A percentile compares a stretch with the other conserved stretches of the same genome.
Conservation (phyloP, 169 alveolate species). For the Pseudocohnilembus persalinus region DNA sequence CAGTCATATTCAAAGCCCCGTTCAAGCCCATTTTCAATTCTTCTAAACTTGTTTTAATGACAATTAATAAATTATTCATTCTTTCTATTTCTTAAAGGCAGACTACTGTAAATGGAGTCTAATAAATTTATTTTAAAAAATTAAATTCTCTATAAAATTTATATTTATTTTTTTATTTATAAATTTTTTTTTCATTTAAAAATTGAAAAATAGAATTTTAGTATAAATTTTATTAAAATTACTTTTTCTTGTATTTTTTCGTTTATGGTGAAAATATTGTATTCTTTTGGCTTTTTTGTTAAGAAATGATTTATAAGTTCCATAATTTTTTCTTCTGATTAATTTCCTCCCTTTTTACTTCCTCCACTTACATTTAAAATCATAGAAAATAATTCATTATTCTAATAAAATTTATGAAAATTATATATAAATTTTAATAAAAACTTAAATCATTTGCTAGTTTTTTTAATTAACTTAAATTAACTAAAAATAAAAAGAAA, state of each 20-base stretch:
- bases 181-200: no score
- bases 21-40: constrained; percentile 91
- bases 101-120: constrained; percentile 89
- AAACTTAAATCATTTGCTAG: no score
- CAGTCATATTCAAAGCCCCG: constrained; percentile 84
- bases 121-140: no score
- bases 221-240: no score
- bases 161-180: no score
- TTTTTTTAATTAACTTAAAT: no score
- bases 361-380: constrained; percentile 84
- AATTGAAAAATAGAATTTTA: no score
- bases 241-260: constrained; percentile 71
- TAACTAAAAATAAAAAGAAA: no score
- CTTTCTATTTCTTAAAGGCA: constrained; percentile 94
- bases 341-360: constrained; percentile 53
- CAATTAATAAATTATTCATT: constrained; percentile 89
- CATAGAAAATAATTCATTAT: constrained; percentile 84
- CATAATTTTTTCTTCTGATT: constrained; percentile 50
- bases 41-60: constrained; percentile 82
- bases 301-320: constrained; percentile 3
- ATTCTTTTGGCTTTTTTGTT: constrained; percentile 24
- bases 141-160: no score
- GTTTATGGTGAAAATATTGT: constrained; percentile 69
- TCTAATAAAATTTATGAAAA: no score
- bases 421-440: no score